A percentile compares a stretch with the other conserved stretches of the same genome.
Evolutionary conservation across 2,329 filamentous ascomycete species (phyloP).

Genomic region (Myriosclerotinia curreyana): DNA sequence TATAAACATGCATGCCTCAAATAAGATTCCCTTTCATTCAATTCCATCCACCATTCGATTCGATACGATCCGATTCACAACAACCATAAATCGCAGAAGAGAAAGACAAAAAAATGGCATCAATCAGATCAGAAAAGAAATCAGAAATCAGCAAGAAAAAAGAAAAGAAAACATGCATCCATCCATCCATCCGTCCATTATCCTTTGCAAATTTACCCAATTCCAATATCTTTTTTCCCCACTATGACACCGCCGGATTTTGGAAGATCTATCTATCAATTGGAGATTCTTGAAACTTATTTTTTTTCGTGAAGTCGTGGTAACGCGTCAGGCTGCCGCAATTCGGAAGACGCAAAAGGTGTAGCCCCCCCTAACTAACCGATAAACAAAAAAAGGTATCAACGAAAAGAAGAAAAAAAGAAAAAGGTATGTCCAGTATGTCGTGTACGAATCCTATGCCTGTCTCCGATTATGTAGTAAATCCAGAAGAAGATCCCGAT

Average conservation of each 20-base stretch:
- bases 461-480: slow-evolving; percentile 21
- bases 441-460: slow-evolving; percentile 17
- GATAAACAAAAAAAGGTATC: slow-evolving; percentile 18
- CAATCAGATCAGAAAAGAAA: slow-evolving; percentile 6
- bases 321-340: slow-evolving; percentile 3
- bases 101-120: slow-evolving; percentile 1
- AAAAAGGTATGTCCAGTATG: slow-evolving; percentile 19
- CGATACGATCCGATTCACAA: neutral
- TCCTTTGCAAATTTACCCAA: slow-evolving; percentile 24
- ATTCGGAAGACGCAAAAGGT: slow-evolving; percentile 5
- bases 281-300: slow-evolving; percentile 8
- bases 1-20: slow-evolving; percentile 16
- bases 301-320: slow-evolving; percentile 23
- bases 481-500: slow-evolving; percentile 17
- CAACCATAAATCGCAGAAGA: slow-evolving; percentile 1
- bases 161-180: slow-evolving; percentile 11
- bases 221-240: slow-evolving; percentile 25
- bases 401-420: slow-evolving; percentile 13
- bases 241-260: slow-evolving; percentile 25
- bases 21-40: slow-evolving; percentile 11
- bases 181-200: slow-evolving; percentile 16
- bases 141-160: slow-evolving; percentile 7
- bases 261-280: slow-evolving; percentile 23
- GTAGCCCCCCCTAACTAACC: neutral
- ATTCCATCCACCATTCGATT: neutral